Evolutionary conservation across 1,284 basidiomycete genomes (phyloP), one percentile per base, ranked within the genome.

Genomic region (Grifola frondosa): DNA sequence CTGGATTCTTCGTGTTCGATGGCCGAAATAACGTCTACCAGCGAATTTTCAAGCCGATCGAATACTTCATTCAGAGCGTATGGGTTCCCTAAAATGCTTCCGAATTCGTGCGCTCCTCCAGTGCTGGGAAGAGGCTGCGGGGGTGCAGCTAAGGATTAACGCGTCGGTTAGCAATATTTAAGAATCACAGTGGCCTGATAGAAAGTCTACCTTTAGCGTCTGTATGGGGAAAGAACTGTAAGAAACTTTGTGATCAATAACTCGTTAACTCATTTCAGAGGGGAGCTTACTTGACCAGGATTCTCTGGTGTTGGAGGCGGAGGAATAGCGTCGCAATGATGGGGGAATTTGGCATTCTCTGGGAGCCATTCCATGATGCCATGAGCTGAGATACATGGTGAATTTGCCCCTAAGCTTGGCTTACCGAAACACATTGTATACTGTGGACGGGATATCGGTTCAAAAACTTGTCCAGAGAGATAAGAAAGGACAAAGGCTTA

Each of bases 301-400:
- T 64, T 64, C 42, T 64, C 62, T 15, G 54, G 48, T 4, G 60
- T 52, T 1, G 58, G 61, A 6, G 60, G 60, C 3, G 62, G 62
- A 5, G 61, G 60, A 15, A 60, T 46, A 5, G 43, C 17, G 12
- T 42, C 35, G 13, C 42, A 42, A 21, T 59, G 57, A 13, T 50
- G 49, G 22, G 60, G 60, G 48, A 61, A 64, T 31, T 61, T 61
- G 5, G 59, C 52, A 30, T 62, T 54, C 37, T 47, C 62, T 64
- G 29, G 1, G n/a, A n/a, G n/a, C n/a, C n/a, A n/a, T n/a, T n/a
- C n/a, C n/a, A n/a, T n/a, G n/a, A n/a, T n/a, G n/a, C n/a, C n/a
- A n/a, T n/a, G n/a, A n/a, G n/a, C n/a, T n/a, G n/a, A n/a, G n/a
- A n/a, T n/a, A n/a, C n/a, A n/a, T n/a, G n/a, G n/a, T n/a, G n/a